Conservation (phyloP, 1,139 yeast genomes). For the Eremothecium coryli region DNA sequence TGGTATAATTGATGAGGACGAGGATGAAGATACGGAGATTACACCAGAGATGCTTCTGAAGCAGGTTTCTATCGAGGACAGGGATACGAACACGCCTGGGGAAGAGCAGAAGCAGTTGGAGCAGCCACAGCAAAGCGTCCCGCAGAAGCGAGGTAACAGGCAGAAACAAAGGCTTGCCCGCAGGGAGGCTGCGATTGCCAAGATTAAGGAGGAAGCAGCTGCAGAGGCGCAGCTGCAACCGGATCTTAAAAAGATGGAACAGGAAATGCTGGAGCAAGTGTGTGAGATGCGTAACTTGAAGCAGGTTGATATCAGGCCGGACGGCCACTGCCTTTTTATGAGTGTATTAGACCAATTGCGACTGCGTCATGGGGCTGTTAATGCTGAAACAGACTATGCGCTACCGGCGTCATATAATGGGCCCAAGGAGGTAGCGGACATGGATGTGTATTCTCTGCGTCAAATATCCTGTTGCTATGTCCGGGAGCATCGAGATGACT, state of each 20-base stretch:
- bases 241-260: constrained; percentile 63
- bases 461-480: constrained; percentile 59
- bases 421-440: constrained; percentile 5
- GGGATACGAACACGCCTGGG: constrained; percentile 17
- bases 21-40: constrained; percentile 35
- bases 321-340: constrained; percentile 90
- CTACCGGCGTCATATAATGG: constrained; percentile 9
- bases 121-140: constrained; percentile 19
- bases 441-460: constrained; percentile 47
- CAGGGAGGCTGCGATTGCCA: constrained; percentile 60
- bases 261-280: constrained; percentile 49
- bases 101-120: constrained; percentile 8
- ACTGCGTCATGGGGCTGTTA: constrained; percentile 38
- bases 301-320: constrained; percentile 69
- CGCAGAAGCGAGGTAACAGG: constrained; percentile 52
- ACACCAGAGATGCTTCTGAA: constrained; percentile 60
- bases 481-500: constrained; percentile 53
- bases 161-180: constrained; percentile 76
- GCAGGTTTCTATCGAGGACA: constrained; percentile 39
- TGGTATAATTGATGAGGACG: constrained; percentile 13
- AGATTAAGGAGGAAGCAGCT: constrained; percentile 57
- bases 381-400: background rate
- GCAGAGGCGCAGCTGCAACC: constrained; percentile 59
- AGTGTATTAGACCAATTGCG: constrained; percentile 71
- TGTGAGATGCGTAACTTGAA: constrained; percentile 41